These are phyloP conservation scores for Epichloe coenophiala DNA, from an alignment of 2,329 filamentous ascomycete species.

Conservation along the genomic window DNA sequence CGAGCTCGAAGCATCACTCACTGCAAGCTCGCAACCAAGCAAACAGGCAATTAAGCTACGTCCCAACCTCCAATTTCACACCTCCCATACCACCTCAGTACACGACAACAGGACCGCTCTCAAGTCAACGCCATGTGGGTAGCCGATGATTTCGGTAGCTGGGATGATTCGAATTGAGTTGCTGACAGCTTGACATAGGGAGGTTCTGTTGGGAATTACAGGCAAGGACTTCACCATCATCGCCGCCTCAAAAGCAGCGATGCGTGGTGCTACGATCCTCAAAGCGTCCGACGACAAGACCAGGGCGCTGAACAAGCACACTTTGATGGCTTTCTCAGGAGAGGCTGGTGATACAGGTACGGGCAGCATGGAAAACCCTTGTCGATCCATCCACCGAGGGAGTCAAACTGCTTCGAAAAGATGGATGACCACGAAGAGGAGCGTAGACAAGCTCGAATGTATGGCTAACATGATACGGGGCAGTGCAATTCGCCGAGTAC, in stretches of 20 bases:
- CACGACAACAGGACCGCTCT: not conserved
- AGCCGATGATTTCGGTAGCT: not conserved
- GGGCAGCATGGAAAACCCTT: conserved; percentile 9
- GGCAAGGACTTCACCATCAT: conserved; percentile 99
- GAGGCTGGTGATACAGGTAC: conserved; percentile 90
- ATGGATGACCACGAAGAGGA: not conserved
- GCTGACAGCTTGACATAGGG: conserved; percentile 43
- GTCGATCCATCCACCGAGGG: not conserved
- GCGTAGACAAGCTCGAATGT: not conserved
- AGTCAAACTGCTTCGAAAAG: not conserved
- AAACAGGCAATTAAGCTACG: not conserved
- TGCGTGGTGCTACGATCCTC: conserved; percentile 92
- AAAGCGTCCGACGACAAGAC: conserved; percentile 97
- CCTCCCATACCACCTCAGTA: not conserved
- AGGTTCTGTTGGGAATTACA: conserved; percentile 94
- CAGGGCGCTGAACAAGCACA: conserved; percentile 80
- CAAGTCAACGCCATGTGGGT: conserved; percentile 5
- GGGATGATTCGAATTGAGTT: not conserved
- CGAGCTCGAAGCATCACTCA: conserved; percentile 1
- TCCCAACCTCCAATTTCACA: conserved; percentile 3
- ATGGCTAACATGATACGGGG: conserved; percentile 11
- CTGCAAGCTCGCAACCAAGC: not conserved
- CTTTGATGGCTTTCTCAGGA: conserved; percentile 86
- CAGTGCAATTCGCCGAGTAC: conserved; percentile 98
- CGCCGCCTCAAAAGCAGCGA: conserved; percentile 92